Conservation (phyloP, 2,329 filamentous ascomycete genomes). For the Aspergillus hortae region DNA sequence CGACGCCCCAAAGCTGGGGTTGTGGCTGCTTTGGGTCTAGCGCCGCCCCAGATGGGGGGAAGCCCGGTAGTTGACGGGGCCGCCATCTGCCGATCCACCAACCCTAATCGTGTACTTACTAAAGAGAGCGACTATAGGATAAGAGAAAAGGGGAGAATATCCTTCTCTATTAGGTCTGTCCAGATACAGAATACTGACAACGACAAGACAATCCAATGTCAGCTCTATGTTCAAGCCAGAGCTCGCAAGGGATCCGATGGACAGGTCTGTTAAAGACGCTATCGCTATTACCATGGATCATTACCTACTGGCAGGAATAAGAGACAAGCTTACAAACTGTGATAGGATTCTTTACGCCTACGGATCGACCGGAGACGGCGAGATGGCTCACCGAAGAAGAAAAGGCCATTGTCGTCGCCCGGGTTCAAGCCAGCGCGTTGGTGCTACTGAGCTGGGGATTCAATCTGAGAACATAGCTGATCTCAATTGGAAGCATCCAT, state of each 20-base stretch:
- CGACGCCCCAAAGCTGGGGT: not conserved
- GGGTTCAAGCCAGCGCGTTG: conserved; percentile 66
- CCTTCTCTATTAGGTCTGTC: no score
- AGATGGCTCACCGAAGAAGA: conserved; percentile 64
- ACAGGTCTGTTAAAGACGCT: no score
- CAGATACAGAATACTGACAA: no score
- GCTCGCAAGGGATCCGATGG: no score
- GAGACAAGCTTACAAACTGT: conserved; percentile 24
- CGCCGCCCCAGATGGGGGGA: not conserved
- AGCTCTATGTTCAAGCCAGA: no score
- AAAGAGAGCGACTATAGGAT: no score
- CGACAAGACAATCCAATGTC: no score
- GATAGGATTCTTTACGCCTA: conserved; percentile 61
- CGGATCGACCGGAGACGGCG: conserved; percentile 66
- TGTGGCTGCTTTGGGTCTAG: not conserved
- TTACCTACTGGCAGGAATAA: no score
- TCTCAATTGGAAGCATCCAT: conserved; percentile 65
- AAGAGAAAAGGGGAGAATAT: no score
- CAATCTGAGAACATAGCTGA: conserved; percentile 54
- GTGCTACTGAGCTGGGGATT: conserved; percentile 56
- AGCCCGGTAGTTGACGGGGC: conserved; percentile 1
- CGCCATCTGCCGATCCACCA: not conserved
- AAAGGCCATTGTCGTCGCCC: conserved; percentile 62
- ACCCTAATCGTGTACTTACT: no score
- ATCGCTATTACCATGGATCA: no score